Base-by-base conservation (phyloP, 805 yeast species). In the Sungouiella thailandica region DNA sequence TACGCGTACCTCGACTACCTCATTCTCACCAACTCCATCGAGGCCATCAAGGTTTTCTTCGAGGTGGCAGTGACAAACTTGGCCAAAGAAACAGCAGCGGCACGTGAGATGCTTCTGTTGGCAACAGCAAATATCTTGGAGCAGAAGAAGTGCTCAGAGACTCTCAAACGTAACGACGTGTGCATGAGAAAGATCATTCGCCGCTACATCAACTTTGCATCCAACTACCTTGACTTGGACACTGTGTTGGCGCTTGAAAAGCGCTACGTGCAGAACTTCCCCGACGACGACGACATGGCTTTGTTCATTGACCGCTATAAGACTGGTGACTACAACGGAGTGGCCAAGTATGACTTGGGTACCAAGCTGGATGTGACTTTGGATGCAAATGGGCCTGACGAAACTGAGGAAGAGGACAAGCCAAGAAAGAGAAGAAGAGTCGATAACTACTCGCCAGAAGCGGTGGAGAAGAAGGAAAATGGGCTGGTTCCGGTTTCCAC, bases 31-130 rank as follows among this genome's bases (percentile, higher is more conserved):
- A 82, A 81, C 51, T 83, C 80, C 47, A 89, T 60, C 61, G 83
- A 50, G 70, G 76, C 83, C 49, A 83, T 88, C 12, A 80, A 90
- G 46, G 84, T 87, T 7, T 68, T 87, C 23, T 82, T 90, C 53
- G 97, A 93, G 56, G 72, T 83, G 3, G 78, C 88, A 0, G 67
- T 83, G 7, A 75, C 80, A 7, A 77, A 72, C 38, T 45, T 65
- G 28, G 59, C 78, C 39, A 62, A 58, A 27, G 66, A 57, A 25
- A 55, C 60, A 10, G 40, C 55, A 3, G 39, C 36, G n/a, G 52
- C 45, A 16, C 43, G 43, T 17, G 49, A 42, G 24, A 36, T 40
- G 7, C 40, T 44, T 12, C 39, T 40, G 24, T 30, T 44, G 3
- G 34, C 50, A 3, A 40, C 47, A 4, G 31, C 36, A 25, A 42